Evolutionary conservation across 257 asterid genomes (phyloP), one percentile per base, ranked within the genome.

Genomic region (Leonotis leonurus): DNA sequence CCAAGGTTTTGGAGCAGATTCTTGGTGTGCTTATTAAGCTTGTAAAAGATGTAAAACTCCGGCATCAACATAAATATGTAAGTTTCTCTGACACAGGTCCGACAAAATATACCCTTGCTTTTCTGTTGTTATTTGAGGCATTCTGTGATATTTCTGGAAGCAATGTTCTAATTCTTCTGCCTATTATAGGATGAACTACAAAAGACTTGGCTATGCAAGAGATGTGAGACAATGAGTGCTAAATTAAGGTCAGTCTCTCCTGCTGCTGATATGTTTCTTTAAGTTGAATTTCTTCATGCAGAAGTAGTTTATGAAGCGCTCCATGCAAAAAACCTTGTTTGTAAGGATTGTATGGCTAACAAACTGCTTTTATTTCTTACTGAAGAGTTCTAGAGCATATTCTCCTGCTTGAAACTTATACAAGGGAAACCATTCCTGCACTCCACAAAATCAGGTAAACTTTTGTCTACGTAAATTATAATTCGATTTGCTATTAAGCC

Each of bases 181-280:
- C 25, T 48, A 65, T 74, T 59, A 35, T 65, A 92, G 99, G 99
- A 92, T 78, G 97, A 89, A 71, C 77, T 92, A 69, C 97, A 89
- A 69, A 86, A 92, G 80, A 82, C 88, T 60, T 92, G 99, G 99
- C 81, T 92, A 57, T 85, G 96, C 89, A 89, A 89, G 80, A 83
- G 97, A 79, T 87, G 99, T 62, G 97, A 92, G 78, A 92, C 97
- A 73, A 92, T 92, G 99, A 89, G 80, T 78, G 99, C 99, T 32
- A 92, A 92, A 85, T 75, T 92, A 70, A 87, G 99, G 99, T 92
- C 64, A 44, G 85, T 64, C 33, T 64, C 68, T 61, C 60, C 33
- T 25, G 52, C 17, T 45, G 68, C 65, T 60, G 65, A 39, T 63
- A 58, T 76, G 58, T 65, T 74, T 64, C 24, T 59, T 60, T 29